Percentiles rank a stretch among this genome's conserved stretches.
phyloP scores from a whole-genome alignment of 192 early-diverging fungal species.

The Thoreauomyces humboldtii region DNA sequence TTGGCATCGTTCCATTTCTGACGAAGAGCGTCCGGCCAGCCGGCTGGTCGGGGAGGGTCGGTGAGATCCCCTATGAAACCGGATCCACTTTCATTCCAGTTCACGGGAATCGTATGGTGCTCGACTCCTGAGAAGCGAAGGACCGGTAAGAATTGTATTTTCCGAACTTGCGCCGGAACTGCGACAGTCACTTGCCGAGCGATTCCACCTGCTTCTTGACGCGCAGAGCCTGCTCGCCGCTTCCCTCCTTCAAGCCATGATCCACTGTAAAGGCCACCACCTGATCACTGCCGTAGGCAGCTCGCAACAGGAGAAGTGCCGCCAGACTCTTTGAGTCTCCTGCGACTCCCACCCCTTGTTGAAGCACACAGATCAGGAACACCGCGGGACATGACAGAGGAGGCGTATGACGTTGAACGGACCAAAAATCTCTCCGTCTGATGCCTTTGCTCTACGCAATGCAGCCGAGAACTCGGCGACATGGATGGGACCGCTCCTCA shows the following conservation, averaged over 20 bases:
- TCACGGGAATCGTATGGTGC: background rate
- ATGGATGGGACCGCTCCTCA: too few relatives aligned
- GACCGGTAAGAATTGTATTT: background rate
- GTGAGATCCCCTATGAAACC: constrained; percentile 13
- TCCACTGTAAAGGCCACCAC: constrained; percentile 49
- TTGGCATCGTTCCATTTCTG: background rate
- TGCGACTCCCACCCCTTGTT: constrained; percentile 28
- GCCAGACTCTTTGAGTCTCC: constrained; percentile 29
- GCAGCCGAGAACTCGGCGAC: too few relatives aligned
- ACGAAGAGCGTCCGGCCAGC: background rate
- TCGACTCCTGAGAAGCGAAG: background rate
- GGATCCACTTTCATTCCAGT: constrained; percentile 36
- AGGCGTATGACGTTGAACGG: too few relatives aligned
- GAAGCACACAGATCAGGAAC: too few relatives aligned
- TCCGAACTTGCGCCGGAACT: background rate
- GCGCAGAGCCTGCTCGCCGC: constrained; percentile 34
- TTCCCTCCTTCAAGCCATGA: constrained; percentile 41
- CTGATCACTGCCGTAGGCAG: constrained; percentile 2
- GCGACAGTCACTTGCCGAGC: constrained; percentile 7
- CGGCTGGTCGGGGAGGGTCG: constrained; percentile 11
- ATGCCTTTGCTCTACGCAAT: too few relatives aligned
- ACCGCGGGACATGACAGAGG: too few relatives aligned
- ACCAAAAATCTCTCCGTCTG: too few relatives aligned
- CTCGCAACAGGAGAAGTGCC: background rate
- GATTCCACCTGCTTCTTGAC: constrained; percentile 29